Evolutionary conservation across 106 monocot genomes (phyloP).

Genomic region (Allium fistulosum): DNA sequence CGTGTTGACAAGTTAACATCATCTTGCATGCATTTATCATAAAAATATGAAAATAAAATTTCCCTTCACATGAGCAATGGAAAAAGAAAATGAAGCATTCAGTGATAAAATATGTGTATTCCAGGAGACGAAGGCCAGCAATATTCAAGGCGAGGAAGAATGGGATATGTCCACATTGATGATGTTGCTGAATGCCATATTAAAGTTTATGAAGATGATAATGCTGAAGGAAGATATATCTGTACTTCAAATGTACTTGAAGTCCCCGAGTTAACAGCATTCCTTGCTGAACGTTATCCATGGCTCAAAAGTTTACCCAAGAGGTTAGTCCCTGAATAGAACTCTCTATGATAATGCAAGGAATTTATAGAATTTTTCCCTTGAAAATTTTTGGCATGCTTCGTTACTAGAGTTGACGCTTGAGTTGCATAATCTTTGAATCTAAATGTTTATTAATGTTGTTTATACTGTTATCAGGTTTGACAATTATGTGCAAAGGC

Average conservation of each 20-base stretch:
- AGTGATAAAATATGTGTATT: not conserved
- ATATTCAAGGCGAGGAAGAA: conserved; percentile 59
- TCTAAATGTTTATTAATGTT: too few relatives aligned
- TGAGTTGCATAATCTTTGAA: not conserved
- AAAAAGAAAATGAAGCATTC: too few relatives aligned
- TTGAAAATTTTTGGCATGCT: too few relatives aligned
- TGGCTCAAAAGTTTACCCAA: conserved; percentile 42
- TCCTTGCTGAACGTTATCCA: conserved; percentile 48
- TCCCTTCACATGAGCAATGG: too few relatives aligned
- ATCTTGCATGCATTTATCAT: too few relatives aligned
- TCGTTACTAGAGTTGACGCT: not conserved
- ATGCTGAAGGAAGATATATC: conserved; percentile 65
- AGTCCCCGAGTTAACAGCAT: conserved; percentile 32
- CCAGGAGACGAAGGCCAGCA: conserved; percentile 38
- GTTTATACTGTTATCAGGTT: not conserved
- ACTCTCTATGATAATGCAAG: too few relatives aligned
- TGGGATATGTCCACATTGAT: conserved; percentile 89
- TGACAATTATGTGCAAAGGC: conserved; percentile 14
- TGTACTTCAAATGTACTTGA: conserved; percentile 67
- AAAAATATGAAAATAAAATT: too few relatives aligned
- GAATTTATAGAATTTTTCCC: not conserved
- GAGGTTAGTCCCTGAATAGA: conserved; percentile 16
- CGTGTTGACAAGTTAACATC: too few relatives aligned
- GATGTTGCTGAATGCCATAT: conserved; percentile 84
- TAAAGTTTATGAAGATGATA: conserved; percentile 43